A percentile compares a stretch with the other conserved stretches of the same genome.
Evolutionary conservation across 169 alveolate species (phyloP).

Genomic region (Amoebophrya sp.): DNA sequence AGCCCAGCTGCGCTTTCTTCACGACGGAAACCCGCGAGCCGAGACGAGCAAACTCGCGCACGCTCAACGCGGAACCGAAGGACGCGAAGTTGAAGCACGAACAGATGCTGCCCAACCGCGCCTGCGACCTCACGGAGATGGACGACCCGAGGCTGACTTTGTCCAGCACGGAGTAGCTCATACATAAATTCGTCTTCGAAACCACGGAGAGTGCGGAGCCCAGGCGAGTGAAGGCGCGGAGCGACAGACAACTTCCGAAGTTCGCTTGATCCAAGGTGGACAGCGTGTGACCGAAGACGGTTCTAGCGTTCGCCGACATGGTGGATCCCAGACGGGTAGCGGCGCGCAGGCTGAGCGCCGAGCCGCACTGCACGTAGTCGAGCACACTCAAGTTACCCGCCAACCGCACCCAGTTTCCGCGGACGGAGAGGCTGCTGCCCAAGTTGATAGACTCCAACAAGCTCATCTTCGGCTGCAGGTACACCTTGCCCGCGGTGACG

Average conservation of each 20-base stretch:
- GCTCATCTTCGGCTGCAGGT: background rate
- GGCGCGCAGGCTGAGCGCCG: background rate
- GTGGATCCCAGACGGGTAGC: background rate
- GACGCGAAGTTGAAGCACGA: background rate
- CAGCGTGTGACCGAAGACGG: background rate
- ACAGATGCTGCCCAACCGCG: background rate
- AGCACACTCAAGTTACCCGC: background rate
- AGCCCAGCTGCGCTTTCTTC: background rate
- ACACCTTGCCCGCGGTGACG: background rate
- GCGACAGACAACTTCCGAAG: background rate
- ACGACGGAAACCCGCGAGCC: background rate
- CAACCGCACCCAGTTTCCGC: background rate
- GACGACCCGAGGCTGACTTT: background rate
- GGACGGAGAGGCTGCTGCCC: background rate
- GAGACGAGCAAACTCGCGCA: conserved; percentile 23
- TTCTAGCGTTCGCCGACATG: background rate
- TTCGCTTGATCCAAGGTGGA: background rate
- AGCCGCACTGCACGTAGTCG: background rate
- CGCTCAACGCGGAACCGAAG: background rate
- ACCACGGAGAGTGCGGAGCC: background rate
- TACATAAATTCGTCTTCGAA: background rate
- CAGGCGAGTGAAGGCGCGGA: conserved; percentile 29
- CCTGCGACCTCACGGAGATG: conserved; percentile 9
- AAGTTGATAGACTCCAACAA: background rate
- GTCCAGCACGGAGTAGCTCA: background rate